A percentile compares a stretch with the other conserved stretches of the same genome.
phyloP scores from a whole-genome alignment of 305 asterid species.

The Ruellia speciosa region DNA sequence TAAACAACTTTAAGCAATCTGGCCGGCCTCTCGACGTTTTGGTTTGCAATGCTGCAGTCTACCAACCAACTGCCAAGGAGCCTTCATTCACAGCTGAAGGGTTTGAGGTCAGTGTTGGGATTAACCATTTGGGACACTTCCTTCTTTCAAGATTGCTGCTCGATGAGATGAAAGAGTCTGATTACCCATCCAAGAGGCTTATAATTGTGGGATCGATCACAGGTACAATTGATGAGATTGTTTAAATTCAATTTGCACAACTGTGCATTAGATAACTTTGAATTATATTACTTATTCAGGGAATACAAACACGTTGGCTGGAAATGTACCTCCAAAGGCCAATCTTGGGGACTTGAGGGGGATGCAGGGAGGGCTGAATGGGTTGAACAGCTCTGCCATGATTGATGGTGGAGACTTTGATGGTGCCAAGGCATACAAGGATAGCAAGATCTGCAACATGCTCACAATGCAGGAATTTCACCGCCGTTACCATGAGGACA shows the following conservation, averaged over 20 bases:
- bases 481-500: slow-evolving; percentile 75
- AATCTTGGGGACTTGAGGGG: slow-evolving; percentile 88
- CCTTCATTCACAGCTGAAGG: slow-evolving; percentile 89
- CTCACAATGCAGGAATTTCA: slow-evolving; percentile 95
- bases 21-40: slow-evolving; percentile 68
- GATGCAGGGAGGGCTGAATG: slow-evolving; percentile 66
- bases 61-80: slow-evolving; percentile 78
- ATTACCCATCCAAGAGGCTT: slow-evolving; percentile 73
- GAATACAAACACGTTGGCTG: slow-evolving; percentile 87
- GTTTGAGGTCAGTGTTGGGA: slow-evolving; percentile 90
- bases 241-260: neutral
- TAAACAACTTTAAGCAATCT: slow-evolving; percentile 52
- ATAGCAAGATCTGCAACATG: slow-evolving; percentile 98
- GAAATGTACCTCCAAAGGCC: slow-evolving; percentile 95
- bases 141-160: slow-evolving; percentile 78
- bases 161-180: slow-evolving; percentile 70
- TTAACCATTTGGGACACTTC: slow-evolving; percentile 88
- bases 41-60: slow-evolving; percentile 89
- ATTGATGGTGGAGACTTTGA: slow-evolving; percentile 84
- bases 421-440: slow-evolving; percentile 96
- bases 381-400: slow-evolving; percentile 62
- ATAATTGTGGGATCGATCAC: slow-evolving; percentile 95
- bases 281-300: slow-evolving; percentile 32
- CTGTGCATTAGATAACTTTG: neutral
- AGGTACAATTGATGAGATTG: slow-evolving; percentile 27